phyloP scores from a whole-genome alignment of 176 grass and related monocot genomes.

The Eleusine indica region DNA sequence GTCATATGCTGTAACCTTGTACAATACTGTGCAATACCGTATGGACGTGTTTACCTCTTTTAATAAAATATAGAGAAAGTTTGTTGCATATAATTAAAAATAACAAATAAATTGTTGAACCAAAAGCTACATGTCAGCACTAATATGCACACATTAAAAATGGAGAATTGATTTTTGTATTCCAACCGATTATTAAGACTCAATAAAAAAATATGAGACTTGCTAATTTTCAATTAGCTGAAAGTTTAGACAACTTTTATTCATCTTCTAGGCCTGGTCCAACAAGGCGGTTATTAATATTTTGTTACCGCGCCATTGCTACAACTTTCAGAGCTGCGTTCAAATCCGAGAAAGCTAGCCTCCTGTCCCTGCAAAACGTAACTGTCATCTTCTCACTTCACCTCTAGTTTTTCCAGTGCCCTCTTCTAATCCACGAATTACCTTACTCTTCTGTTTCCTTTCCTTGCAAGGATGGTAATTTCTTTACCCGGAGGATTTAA shows the following conservation, averaged over 20 bases:
- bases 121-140: neutral
- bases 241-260: too few relatives aligned
- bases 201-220: too few relatives aligned
- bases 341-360: neutral
- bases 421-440: constrained; percentile 42
- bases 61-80: too few relatives aligned
- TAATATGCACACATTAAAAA: too few relatives aligned
- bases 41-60: too few relatives aligned
- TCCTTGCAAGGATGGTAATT: constrained; percentile 38
- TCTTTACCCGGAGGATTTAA: neutral
- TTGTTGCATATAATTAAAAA: neutral
- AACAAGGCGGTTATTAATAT: neutral
- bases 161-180: too few relatives aligned
- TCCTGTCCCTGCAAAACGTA: constrained; percentile 27
- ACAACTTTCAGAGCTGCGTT: neutral
- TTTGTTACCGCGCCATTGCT: too few relatives aligned
- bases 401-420: constrained; percentile 31
- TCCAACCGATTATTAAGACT: too few relatives aligned
- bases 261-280: neutral
- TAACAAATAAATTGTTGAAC: neutral
- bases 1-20: too few relatives aligned
- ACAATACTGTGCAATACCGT: too few relatives aligned
- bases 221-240: too few relatives aligned
- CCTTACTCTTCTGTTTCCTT: constrained; percentile 13
- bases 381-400: constrained; percentile 39